These are phyloP conservation scores for Huntiella abstrusa DNA, from an alignment of 2,329 filamentous ascomycete genomes.

Conservation along the genomic window DNA sequence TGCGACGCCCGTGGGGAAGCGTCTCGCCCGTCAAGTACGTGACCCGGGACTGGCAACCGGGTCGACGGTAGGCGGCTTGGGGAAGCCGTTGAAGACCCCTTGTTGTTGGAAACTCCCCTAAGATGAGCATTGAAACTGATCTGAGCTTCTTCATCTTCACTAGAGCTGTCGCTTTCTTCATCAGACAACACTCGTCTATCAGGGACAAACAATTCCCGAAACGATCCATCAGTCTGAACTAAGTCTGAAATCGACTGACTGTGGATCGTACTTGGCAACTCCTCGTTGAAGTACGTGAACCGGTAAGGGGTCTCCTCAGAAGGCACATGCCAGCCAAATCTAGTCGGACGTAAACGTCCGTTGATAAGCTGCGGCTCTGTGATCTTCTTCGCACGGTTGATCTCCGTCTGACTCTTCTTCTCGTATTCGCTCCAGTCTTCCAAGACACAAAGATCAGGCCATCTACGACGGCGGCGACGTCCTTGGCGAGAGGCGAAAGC, in stretches of 20 bases:
- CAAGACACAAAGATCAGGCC: slow-evolving; percentile 69
- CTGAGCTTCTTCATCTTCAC: slow-evolving; percentile 7
- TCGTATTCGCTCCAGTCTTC: slow-evolving; percentile 85
- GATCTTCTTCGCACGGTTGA: slow-evolving; percentile 72
- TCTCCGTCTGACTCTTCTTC: slow-evolving; percentile 70
- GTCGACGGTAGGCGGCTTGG: neutral
- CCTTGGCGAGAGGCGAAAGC: slow-evolving; percentile 2
- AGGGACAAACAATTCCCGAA: slow-evolving; percentile 76
- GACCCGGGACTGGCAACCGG: neutral
- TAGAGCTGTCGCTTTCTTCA: slow-evolving; percentile 38
- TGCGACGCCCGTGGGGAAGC: no score
- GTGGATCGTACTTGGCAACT: slow-evolving; percentile 89
- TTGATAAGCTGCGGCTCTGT: slow-evolving; percentile 87
- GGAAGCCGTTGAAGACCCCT: slow-evolving; percentile 4
- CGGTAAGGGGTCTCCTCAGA: slow-evolving; percentile 84
- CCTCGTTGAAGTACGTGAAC: slow-evolving; percentile 98
- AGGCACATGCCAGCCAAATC: slow-evolving; percentile 64
- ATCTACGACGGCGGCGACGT: slow-evolving; percentile 40
- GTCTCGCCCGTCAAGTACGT: no score
- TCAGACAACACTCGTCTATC: slow-evolving; percentile 62
- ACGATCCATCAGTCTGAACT: slow-evolving; percentile 65
- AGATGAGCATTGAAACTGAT: slow-evolving; percentile 11
- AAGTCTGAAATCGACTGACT: slow-evolving; percentile 89
- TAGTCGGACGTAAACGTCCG: slow-evolving; percentile 65
- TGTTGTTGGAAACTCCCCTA: slow-evolving; percentile 5